Evolutionary conservation across 257 asterid species (phyloP), one percentile per base, ranked within the genome.

Genomic region (Scutellaria baicalensis): DNA sequence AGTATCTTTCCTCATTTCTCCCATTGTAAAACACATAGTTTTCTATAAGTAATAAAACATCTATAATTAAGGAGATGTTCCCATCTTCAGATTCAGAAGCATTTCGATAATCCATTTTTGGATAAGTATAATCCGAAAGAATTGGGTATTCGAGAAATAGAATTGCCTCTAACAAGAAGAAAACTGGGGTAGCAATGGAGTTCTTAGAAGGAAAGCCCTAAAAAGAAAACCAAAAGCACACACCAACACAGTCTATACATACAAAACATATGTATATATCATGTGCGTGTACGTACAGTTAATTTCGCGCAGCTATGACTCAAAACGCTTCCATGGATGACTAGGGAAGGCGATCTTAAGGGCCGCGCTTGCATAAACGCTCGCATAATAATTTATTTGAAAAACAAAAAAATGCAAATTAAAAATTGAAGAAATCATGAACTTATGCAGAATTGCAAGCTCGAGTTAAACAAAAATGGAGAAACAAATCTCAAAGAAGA

Each of bases 311-410:
- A 31, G 92, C 93, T 77, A 88, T 90, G 97, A 90, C 97, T 88
- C 97, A 49, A 90, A 88, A 75, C 95, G 97, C 93, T 88, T 80
- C 97, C 97, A 88, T 83, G 27, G 76, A 21, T 70, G 50, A 66
- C 1, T 73, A 16, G 77, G 97, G 92, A 88, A 90, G 97, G 93
- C 97, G 95, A 90, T 88, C 97, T 90, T 86, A 88, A 90, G 95
- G 90, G 95, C 97, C 27, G 85, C 93, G 93, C 96, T 4, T 11
- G 8, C 31, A 0, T 4, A 27, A 27, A 27, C 4, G 33, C 33
- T 27, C 33, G 4, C 33, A 27, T n/a, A n/a, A n/a, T n/a, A n/a
- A n/a, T n/a, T n/a, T n/a, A n/a, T n/a, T n/a, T n/a, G n/a, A n/a
- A n/a, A n/a, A n/a, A n/a, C n/a, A n/a, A n/a, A n/a, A n/a, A n/a